A percentile compares a stretch with the other conserved stretches of the same genome.
phyloP scores from a whole-genome alignment of 75 land plant genomes.

The Selaginella moellendorffii region DNA sequence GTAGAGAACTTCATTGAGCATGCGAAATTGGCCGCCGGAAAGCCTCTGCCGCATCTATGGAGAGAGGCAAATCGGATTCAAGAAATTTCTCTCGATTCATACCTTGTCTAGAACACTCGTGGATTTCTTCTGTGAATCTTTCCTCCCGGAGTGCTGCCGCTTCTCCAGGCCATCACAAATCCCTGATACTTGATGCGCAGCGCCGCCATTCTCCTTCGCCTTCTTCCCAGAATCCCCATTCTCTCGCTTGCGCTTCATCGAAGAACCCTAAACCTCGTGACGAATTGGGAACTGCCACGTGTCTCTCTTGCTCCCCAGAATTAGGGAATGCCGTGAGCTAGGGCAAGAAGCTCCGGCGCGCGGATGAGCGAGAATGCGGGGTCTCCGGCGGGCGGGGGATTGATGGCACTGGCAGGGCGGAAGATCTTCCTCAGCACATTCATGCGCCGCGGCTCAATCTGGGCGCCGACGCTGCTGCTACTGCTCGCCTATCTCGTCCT shows the following conservation, averaged over 20 bases:
- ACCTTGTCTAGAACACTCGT: constrained; percentile 20
- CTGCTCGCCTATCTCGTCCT: background rate
- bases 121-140: constrained; percentile 3
- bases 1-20: constrained; percentile 82
- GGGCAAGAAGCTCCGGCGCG: background rate
- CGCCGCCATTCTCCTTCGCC: no score
- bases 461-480: background rate
- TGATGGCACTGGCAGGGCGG: background rate
- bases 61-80: background rate
- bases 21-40: constrained; percentile 79
- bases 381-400: background rate
- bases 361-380: background rate
- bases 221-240: no score
- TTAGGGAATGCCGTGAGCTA: background rate
- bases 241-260: no score
- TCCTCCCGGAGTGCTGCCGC: no score
- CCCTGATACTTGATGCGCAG: no score
- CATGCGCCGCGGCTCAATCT: background rate
- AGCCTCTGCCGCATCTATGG: constrained; percentile 56
- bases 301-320: background rate
- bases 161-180: no score
- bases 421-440: background rate
- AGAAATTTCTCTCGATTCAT: background rate
- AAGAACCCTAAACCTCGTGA: no score
- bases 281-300: no score